A percentile compares a stretch with the other conserved stretches of the same genome.
phyloP scores from a whole-genome alignment of 1,139 yeast species.

The Maudiozyma humilis region DNA sequence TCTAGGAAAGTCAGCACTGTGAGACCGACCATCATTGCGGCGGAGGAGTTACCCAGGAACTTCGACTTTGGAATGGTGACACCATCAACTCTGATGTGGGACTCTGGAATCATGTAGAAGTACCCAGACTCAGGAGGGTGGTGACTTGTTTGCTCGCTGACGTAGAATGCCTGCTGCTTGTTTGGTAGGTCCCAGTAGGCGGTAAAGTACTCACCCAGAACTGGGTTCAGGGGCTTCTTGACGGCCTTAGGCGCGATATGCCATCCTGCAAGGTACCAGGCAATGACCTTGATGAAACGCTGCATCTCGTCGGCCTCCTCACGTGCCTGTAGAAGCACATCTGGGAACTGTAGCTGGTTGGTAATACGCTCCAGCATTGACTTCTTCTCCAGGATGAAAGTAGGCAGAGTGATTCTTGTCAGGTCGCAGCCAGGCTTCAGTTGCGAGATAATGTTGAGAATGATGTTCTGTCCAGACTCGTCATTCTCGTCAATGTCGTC shows the following conservation, averaged over 20 bases:
- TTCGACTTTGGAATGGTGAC: slow-evolving; percentile 76
- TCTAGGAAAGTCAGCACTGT: slow-evolving; percentile 67
- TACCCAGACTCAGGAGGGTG: slow-evolving; percentile 98
- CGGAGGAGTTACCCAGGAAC: slow-evolving; percentile 91
- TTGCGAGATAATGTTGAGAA: slow-evolving; percentile 81
- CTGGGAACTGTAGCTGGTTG: slow-evolving; percentile 79
- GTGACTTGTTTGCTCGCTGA: slow-evolving; percentile 92
- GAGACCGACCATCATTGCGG: slow-evolving; percentile 92
- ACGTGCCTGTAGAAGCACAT: slow-evolving; percentile 63
- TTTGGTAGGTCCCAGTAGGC: slow-evolving; percentile 89
- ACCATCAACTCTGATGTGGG: slow-evolving; percentile 80
- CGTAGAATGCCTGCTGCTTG: slow-evolving; percentile 62
- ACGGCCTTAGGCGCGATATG: slow-evolving; percentile 98
- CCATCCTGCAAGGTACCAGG: slow-evolving; percentile 94
- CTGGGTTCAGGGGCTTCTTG: slow-evolving; percentile 91
- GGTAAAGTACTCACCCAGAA: slow-evolving; percentile 80
- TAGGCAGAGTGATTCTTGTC: slow-evolving; percentile 84
- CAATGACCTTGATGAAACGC: slow-evolving; percentile 64
- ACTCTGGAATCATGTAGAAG: slow-evolving; percentile 77
- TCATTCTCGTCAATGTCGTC: slow-evolving; percentile 89
- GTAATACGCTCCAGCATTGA: slow-evolving; percentile 95
- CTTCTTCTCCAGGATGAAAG: slow-evolving; percentile 87
- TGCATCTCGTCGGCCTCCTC: slow-evolving; percentile 46
- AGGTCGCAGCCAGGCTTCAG: slow-evolving; percentile 88
- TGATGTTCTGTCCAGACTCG: slow-evolving; percentile 77